Evolutionary conservation across 176 grass and related monocot genomes (phyloP), one percentile per base, ranked within the genome.

Genomic region (Raddia guianensis): DNA sequence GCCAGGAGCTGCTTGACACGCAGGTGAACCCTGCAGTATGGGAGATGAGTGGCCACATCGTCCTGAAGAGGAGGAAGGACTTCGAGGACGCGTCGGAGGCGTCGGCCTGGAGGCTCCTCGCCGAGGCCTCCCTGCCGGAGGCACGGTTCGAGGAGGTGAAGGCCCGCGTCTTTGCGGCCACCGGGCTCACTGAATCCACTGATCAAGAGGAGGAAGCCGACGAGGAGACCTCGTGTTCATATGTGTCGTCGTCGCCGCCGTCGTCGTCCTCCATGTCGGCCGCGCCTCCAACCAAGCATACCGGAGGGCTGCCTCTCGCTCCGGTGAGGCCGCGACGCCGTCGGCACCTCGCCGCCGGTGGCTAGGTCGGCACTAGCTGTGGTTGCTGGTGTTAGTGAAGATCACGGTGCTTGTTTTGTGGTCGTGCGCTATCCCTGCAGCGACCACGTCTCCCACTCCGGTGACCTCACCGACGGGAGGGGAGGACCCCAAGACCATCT

Each of bases 21-120:
- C 91, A 94, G 74, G 91, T 94, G 73, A 94, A 94, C 75, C 91
- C 91, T 8, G 91, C 91, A n/a, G 88, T 86, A 1, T 94, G 91
- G 91, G 91, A 94, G 86, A 94, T 94, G 42, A 91, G 91, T 47
- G 91, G 91, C 16, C 91, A 94, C 57, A 94, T 94, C 46, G 91
- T 94, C 52, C 78, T 94, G 44, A 94, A 94, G 75, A 73, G 70
- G 59, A 88, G 75, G 77, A 69, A 57, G 11, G 91, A 94, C 77
- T 94, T 83, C 27, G 88, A 91, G 1, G 88, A 94, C 75, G 91
- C 91, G 15, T 88, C 91, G 40, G 91, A 94, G 54, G 78, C 65
- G n/a, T 94, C 74, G 4, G 91, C 88, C 20, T 91, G 91, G 91
- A 78, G 82, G 61, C 85, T 94, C 34, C 64, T 94, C 5, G 88